Percentiles rank a stretch among this genome's conserved stretches.
Evolutionary conservation across 2,329 filamentous ascomycete genomes (phyloP).

Genomic region (Exophiala xenobiotica): DNA sequence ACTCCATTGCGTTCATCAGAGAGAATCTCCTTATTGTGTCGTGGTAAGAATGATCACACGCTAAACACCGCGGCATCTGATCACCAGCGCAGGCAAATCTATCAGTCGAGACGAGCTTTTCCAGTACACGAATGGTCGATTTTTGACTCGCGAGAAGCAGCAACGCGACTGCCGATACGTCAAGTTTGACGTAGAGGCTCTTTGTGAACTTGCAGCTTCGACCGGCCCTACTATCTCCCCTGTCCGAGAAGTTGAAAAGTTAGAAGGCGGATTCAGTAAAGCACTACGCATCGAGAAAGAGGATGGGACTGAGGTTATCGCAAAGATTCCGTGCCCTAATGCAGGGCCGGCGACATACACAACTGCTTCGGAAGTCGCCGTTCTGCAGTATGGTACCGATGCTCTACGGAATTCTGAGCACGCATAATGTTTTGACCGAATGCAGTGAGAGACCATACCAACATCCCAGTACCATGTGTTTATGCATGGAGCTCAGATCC

Average conservation of each 20-base stretch:
- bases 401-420: slow-evolving; percentile 7
- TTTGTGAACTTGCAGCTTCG: not conserved
- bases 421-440: not conserved
- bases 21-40: too few species aligned
- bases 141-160: not conserved
- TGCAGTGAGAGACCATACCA: slow-evolving; percentile 22
- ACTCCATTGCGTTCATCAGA: too few species aligned
- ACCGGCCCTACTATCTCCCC: not conserved
- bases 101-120: not conserved
- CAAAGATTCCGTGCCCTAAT: slow-evolving; percentile 36
- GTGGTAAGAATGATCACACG: too few species aligned
- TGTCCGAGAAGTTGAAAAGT: not conserved
- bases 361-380: slow-evolving; percentile 36
- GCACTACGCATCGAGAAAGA: slow-evolving; percentile 34
- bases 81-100: too few species aligned
- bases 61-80: too few species aligned
- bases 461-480: slow-evolving; percentile 32
- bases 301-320: slow-evolving; percentile 35
- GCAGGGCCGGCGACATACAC: slow-evolving; percentile 33
- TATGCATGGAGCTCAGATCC: slow-evolving; percentile 29
- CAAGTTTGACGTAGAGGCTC: not conserved
- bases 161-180: not conserved
- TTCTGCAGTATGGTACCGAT: slow-evolving; percentile 30
- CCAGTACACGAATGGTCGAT: not conserved
- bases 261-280: slow-evolving; percentile 37